Evolutionary conservation across 169 alveolate genomes (phyloP), one percentile per base, ranked within the genome.

Genomic region (Cryptosporidium meleagridis): DNA sequence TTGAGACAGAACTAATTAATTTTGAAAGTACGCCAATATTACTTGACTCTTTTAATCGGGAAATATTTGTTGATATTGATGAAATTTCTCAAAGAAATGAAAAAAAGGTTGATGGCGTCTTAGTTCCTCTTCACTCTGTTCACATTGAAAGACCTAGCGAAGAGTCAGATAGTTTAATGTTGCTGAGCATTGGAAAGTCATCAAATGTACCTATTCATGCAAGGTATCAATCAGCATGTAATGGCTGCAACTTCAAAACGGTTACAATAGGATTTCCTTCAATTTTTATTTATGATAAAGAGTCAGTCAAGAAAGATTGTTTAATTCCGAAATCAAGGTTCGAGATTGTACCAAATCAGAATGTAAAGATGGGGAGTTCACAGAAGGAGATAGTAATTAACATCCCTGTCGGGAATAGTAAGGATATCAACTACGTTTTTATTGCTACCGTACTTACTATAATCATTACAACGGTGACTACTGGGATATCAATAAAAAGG

Each of bases 121-220:
- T 51, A 33, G 0, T 52, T 59, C 86, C 86, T n/a, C 71, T 55
- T 18, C 86, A 73, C 33, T 41, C 72, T 7, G 86, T 73, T 12
- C 72, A 73, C 26, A 73, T 59, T 73, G 86, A 73, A 59, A 73
- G 70, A 37, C 61, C 86, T n/a, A 73, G 86, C 7, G 86, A 73
- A 23, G 71, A 73, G 33, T 73, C 86, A n/a, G 67, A 48, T n/a
- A 29, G 72, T 31, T 35, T 45, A 33, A 23, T 73, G 12, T 18
- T 73, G 16, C 3, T 59, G 14, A 73, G 86, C 58, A 37, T 73
- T 31, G 70, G 86, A 31, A 39, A 31, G 26, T 10, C 21, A 52
- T 73, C 72, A 5, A 9, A 2, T 8, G 16, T 73, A 55, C 86
- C 86, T 3, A 73, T 73, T 23, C 86, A 73, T 52, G 45, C 65